Base-by-base conservation (phyloP, 2,329 filamentous ascomycete species). In the Arthrobotrys sinensis region DNA sequence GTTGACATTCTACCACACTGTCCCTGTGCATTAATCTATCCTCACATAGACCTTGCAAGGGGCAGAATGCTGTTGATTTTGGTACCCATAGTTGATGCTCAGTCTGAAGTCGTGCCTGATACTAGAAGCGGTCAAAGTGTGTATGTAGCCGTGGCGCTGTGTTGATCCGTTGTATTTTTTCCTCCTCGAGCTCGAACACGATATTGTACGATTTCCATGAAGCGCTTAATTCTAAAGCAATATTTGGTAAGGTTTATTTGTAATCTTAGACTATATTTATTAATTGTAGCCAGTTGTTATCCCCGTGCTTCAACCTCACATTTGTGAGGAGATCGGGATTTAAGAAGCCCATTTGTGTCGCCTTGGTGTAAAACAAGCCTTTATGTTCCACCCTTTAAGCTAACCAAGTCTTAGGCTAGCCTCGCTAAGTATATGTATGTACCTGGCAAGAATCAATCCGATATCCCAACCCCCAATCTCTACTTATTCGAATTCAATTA, bases 81-180 rank as follows among this genome's bases (percentile, higher is more conserved):
- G n/a, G 38, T 21, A 21, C 10, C 48, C 60, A 73, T 71, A 32
- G 24, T 24, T 34, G 24, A 7, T 11, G 16, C 50, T 21, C 50
- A 60, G 32, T n/a, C n/a, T n/a, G n/a, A n/a, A 38, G n/a, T 28
- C 24, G 24, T 28, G 2, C 24, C 24, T 28, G 24, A 28, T 28
- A 28, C 24, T 28, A 28, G 2, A 28, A 28, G 24, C 4, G 24
- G 4, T 28, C 2, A 28, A 28, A 28, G 2, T 28, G 4, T 28
- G 4, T 28, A 4, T 28, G 24, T 4, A 28, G 24, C 24, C 4
- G 24, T 4, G 14, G 24, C 16, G 24, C n/a, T 69, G 65, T 60
- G 52, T 70, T 62, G 66, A n/a, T 45, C 12, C 60, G 66, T 70
- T 70, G 66, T 60, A 50, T 34, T 70, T 70, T 55, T 36, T 55